phyloP scores from a whole-genome alignment of 371 early-diverging fungal species.

The Parasitella parasitica region DNA sequence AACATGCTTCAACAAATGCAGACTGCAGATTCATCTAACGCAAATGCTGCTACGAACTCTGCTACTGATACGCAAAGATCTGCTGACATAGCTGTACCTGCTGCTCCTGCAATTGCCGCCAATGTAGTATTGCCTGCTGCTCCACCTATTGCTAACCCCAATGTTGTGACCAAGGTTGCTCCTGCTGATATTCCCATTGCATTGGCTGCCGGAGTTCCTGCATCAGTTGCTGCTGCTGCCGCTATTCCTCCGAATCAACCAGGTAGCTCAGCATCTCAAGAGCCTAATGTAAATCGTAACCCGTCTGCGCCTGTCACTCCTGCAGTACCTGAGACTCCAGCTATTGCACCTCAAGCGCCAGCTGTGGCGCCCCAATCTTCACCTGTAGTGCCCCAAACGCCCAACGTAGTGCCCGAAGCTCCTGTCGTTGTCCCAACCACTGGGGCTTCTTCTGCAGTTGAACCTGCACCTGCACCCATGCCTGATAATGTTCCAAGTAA shows the following conservation, averaged over 20 bases:
- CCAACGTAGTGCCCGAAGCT: not conserved
- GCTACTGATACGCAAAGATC: not conserved
- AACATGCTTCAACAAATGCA: not conserved
- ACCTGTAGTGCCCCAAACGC: not conserved
- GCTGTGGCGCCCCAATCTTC: not conserved
- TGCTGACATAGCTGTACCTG: not conserved
- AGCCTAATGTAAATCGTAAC: not conserved
- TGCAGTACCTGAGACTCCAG: not conserved
- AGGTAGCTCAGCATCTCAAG: not conserved
- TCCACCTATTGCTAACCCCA: not conserved
- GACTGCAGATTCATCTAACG: not conserved
- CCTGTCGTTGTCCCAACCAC: not conserved
- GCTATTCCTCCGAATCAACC: not conserved
- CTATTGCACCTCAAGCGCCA: not conserved
- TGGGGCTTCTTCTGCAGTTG: not conserved
- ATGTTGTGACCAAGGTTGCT: not conserved
- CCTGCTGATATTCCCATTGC: slow-evolving; percentile 6
- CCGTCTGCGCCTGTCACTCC: not conserved
- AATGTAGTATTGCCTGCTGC: not conserved
- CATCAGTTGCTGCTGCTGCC: slow-evolving; percentile 2
- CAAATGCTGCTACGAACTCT: not conserved
- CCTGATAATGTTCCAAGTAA: too few relatives aligned
- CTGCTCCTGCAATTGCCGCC: not conserved
- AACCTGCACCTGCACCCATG: not conserved
- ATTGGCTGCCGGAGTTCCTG: slow-evolving; percentile 5